These are phyloP conservation scores for Avena eriantha DNA, from an alignment of 176 grass and related monocot genomes.

Conservation along the genomic window DNA sequence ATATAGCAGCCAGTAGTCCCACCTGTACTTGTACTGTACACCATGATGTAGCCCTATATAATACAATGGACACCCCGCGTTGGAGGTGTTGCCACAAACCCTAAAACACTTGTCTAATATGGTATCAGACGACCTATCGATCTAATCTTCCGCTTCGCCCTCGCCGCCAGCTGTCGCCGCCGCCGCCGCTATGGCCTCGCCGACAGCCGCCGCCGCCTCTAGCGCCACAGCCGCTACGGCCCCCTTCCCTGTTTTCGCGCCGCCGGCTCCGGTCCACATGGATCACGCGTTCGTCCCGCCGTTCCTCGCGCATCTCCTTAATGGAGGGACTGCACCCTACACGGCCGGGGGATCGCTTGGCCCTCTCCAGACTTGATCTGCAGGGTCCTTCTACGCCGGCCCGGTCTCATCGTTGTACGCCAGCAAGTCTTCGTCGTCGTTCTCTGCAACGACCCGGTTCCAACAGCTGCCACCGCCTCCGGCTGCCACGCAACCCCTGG, in stretches of 20 bases:
- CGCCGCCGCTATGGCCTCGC: background rate
- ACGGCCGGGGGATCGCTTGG: background rate
- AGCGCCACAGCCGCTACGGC: background rate
- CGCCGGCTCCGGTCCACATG: background rate
- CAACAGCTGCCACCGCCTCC: too few species aligned
- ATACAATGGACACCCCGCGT: too few species aligned
- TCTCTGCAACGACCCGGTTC: background rate
- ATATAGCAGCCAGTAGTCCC: too few species aligned
- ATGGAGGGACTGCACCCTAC: background rate
- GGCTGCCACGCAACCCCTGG: too few species aligned
- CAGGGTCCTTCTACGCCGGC: background rate
- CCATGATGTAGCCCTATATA: too few species aligned
- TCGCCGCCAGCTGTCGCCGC: too few species aligned
- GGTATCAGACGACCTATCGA: too few species aligned
- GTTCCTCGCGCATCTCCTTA: background rate
- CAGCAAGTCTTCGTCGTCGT: background rate
- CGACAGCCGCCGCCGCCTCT: background rate
- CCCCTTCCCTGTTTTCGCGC: background rate
- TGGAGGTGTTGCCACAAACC: too few species aligned
- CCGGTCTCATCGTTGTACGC: background rate
- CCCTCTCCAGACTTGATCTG: background rate
- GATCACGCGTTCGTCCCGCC: background rate
- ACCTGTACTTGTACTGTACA: too few species aligned
- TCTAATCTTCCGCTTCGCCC: too few species aligned
- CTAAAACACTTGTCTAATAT: too few species aligned